Conservation (phyloP, 2,329 filamentous ascomycete genomes). For the Aspergillus tubingensis region DNA sequence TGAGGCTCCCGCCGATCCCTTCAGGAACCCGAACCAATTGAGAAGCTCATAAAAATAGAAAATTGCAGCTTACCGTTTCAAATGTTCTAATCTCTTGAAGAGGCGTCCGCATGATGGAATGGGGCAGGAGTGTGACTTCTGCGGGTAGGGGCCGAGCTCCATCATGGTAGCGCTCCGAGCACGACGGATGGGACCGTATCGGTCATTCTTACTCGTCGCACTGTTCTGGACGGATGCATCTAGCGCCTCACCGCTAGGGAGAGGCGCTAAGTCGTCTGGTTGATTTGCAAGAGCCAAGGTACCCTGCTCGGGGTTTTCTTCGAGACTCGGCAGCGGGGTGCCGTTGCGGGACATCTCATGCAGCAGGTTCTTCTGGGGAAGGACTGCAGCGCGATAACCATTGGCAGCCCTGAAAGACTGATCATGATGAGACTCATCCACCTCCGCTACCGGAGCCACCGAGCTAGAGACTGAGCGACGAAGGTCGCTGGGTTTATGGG, state of each 20-base stretch:
- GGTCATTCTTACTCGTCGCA: constrained; percentile 59
- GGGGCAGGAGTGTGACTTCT: constrained; percentile 98
- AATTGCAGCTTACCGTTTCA: constrained; percentile 79
- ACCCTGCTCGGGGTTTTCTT: constrained; percentile 77
- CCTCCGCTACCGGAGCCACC: constrained; percentile 77
- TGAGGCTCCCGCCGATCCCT: constrained; percentile 32
- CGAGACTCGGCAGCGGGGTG: constrained; percentile 82
- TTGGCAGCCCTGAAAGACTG: constrained; percentile 76
- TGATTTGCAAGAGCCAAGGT: constrained; percentile 64
- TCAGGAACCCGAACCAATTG: constrained; percentile 27
- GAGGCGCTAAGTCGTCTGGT: constrained; percentile 67
- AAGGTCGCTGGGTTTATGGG: constrained; percentile 84
- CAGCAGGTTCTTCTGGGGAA: constrained; percentile 76
- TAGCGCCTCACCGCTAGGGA: constrained; percentile 64
- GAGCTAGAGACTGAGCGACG: constrained; percentile 88
- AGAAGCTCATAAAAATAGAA: constrained; percentile 25
- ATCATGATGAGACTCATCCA: constrained; percentile 75
- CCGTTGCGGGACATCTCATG: constrained; percentile 81
- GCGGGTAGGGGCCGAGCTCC: constrained; percentile 93
- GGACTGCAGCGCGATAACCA: constrained; percentile 67
- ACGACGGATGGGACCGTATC: constrained; percentile 70
- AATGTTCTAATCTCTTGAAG: constrained; percentile 98
- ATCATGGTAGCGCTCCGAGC: constrained; percentile 94
- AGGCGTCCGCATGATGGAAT: constrained; percentile 95
- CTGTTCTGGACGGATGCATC: constrained; percentile 58